Evolutionary conservation across 768 basidiomycete genomes (phyloP).

Genomic region (Serendipita sp.): DNA sequence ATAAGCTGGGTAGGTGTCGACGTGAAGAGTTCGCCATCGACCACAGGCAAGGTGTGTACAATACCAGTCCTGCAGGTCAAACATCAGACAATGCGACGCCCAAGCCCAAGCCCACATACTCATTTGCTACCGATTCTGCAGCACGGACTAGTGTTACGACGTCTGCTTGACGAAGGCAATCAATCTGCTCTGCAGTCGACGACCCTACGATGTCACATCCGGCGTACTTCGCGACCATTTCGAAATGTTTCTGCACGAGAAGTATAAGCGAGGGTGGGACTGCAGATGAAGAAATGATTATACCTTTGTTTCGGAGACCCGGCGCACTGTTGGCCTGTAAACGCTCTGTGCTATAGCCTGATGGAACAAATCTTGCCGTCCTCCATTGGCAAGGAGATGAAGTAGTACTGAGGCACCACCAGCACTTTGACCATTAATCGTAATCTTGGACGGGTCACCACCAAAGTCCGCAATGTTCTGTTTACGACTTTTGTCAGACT

Average conservation of each 20-base stretch:
- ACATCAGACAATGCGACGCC: too few relatives aligned
- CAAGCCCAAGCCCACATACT: not conserved
- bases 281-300: not conserved
- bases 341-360: constrained; percentile 48
- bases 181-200: constrained; percentile 22
- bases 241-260: constrained; percentile 30
- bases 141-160: not conserved
- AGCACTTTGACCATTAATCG: constrained; percentile 45
- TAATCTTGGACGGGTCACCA: constrained; percentile 33
- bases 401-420: constrained; percentile 37
- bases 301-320: constrained; percentile 37
- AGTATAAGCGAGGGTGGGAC: not conserved
- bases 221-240: constrained; percentile 31
- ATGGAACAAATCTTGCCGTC: constrained; percentile 27
- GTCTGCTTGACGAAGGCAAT: constrained; percentile 22
- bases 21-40: constrained; percentile 36
- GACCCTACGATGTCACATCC: constrained; percentile 28
- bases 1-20: constrained; percentile 35
- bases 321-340: constrained; percentile 33
- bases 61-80: constrained; percentile 18
- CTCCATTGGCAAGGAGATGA: constrained; percentile 33
- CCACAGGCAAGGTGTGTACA: constrained; percentile 30
- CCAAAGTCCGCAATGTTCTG: constrained; percentile 39
- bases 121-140: not conserved
- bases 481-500: constrained; percentile 26